Conservation (phyloP, 106 monocot species). For the Ottelia alismoides region DNA sequence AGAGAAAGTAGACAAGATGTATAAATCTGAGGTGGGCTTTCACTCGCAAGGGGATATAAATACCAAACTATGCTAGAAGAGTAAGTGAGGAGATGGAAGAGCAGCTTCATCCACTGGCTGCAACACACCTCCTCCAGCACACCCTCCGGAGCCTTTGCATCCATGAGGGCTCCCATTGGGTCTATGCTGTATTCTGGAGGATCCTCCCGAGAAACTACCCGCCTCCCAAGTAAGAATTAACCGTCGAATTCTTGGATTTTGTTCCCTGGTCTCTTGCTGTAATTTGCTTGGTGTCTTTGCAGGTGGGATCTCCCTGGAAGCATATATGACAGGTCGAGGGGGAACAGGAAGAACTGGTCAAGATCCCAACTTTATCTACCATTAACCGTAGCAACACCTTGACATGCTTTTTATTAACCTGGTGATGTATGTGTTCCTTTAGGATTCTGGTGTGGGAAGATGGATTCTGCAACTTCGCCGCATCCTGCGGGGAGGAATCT, state of each 20-base stretch:
- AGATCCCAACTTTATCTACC: no score
- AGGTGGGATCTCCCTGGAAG: slow-evolving; percentile 29
- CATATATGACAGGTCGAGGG: slow-evolving; percentile 23
- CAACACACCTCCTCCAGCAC: slow-evolving; percentile 26
- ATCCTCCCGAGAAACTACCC: slow-evolving; percentile 94
- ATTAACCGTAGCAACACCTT: no score
- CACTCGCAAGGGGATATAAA: no score
- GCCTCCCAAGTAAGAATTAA: slow-evolving; percentile 70
- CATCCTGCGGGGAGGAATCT: slow-evolving; percentile 18
- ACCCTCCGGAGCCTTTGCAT: slow-evolving; percentile 54
- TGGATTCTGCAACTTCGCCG: slow-evolving; percentile 97
- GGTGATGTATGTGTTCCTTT: background rate
- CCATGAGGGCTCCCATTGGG: slow-evolving; percentile 68
- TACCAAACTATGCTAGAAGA: no score
- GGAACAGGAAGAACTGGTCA: slow-evolving; percentile 30
- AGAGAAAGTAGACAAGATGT: slow-evolving; percentile 5
- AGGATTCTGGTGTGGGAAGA: slow-evolving; percentile 99
- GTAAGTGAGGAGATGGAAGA: slow-evolving; percentile 32
- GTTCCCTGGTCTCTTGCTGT: background rate
- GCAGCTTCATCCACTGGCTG: slow-evolving; percentile 26
- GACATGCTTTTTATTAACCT: no score
- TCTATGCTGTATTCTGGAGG: slow-evolving; percentile 99
- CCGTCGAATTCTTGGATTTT: background rate
- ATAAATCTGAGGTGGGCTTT: slow-evolving; percentile 24
- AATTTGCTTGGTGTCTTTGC: background rate